Conservation (phyloP, 2,329 filamentous ascomycete genomes). For the Fusarium poae region DNA sequence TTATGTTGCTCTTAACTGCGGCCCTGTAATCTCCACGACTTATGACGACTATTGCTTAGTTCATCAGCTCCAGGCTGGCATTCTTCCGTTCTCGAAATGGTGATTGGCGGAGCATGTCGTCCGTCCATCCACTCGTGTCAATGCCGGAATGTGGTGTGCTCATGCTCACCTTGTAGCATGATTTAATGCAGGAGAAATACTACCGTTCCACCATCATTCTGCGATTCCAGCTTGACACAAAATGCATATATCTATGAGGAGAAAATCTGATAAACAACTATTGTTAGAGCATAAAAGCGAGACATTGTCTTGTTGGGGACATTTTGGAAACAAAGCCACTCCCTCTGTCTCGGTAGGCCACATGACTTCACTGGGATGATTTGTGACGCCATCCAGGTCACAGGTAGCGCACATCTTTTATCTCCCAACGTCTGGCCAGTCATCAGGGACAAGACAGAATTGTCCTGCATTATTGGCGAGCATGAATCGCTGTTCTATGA, state of each 20-base stretch:
- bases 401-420: conserved; percentile 37
- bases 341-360: conserved; percentile 20
- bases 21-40: neutral
- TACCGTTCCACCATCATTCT: conserved; percentile 10
- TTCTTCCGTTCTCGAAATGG: neutral
- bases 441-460: conserved; percentile 26
- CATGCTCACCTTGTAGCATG: conserved; percentile 9
- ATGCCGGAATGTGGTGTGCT: conserved; percentile 5
- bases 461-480: neutral
- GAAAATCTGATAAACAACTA: conserved; percentile 2
- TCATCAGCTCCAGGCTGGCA: conserved; percentile 6
- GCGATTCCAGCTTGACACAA: neutral
- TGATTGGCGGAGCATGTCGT: conserved; percentile 23
- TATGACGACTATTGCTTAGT: conserved; percentile 4
- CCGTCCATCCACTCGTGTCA: conserved; percentile 8
- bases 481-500: conserved; percentile 12
- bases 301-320: conserved; percentile 1
- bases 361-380: conserved; percentile 49
- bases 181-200: conserved; percentile 29
- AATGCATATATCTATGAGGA: neutral
- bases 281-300: conserved; percentile 1
- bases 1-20: neutral
- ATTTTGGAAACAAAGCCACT: too few relatives aligned
- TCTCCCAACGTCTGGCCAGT: conserved; percentile 20
- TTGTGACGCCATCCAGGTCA: conserved; percentile 49